Percentiles rank a stretch among this genome's conserved stretches.
phyloP scores from a whole-genome alignment of 2,329 filamentous ascomycete genomes.

The Aspergillus udagawae region DNA sequence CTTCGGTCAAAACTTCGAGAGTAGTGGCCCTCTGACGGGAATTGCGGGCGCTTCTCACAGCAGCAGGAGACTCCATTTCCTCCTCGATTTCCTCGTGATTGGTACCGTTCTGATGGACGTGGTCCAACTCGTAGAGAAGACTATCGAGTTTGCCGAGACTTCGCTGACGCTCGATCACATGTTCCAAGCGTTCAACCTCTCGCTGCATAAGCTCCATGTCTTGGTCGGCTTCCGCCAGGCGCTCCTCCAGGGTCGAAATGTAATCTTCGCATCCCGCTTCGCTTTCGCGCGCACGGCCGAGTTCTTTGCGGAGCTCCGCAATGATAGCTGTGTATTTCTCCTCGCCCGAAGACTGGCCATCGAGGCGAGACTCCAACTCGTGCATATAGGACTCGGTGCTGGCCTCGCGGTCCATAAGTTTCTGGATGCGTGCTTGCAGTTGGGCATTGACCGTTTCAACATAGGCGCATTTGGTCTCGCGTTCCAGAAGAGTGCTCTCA shows the following conservation, averaged over 20 bases:
- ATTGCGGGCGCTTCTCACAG: conserved; percentile 16
- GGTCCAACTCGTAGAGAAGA: conserved; percentile 81
- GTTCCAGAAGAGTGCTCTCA: conserved; percentile 84
- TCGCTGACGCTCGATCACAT: conserved; percentile 90
- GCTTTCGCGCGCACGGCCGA: conserved; percentile 80
- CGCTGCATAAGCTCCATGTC: conserved; percentile 96
- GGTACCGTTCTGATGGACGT: conserved; percentile 57
- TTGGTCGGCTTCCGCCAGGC: conserved; percentile 90
- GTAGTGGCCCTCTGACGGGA: conserved; percentile 33
- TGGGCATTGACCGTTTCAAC: conserved; percentile 89
- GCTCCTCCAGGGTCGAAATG: conserved; percentile 92
- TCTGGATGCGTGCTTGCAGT: conserved; percentile 84
- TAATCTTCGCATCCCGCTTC: conserved; percentile 92
- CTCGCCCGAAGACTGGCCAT: conserved; percentile 84
- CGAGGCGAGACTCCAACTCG: conserved; percentile 84
- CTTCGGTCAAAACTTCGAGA: conserved; percentile 42
- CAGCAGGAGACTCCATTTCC: conserved; percentile 11
- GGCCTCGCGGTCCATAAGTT: conserved; percentile 83
- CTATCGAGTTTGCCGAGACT: conserved; percentile 94
- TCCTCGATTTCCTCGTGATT: conserved; percentile 21
- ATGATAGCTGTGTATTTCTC: conserved; percentile 88
- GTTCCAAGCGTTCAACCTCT: conserved; percentile 88
- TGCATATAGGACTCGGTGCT: conserved; percentile 92
- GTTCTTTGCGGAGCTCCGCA: conserved; percentile 83
- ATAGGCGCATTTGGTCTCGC: conserved; percentile 89